Evolutionary conservation across 129 eudicot species (phyloP).

Genomic region (Escallonia herrerae): DNA sequence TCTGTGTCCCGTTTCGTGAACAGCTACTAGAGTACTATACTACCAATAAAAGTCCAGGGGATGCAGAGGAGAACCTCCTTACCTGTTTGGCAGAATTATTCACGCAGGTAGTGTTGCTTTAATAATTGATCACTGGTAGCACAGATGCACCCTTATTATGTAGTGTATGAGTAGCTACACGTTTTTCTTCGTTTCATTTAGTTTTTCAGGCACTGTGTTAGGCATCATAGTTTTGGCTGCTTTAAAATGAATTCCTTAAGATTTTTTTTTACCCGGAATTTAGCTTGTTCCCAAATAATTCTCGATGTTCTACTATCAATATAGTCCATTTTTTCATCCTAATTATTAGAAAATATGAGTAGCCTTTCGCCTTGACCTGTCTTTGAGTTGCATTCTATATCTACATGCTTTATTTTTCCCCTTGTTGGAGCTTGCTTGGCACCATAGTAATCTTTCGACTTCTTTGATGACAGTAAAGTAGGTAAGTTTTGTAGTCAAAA

Average conservation of each 20-base stretch:
- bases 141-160: background rate
- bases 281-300: background rate
- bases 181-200: background rate
- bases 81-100: conserved; percentile 84
- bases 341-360: no score
- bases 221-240: background rate
- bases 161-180: background rate
- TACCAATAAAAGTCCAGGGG: conserved; percentile 55
- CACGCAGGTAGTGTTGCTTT: conserved; percentile 45
- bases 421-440: background rate
- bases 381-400: no score
- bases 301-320: background rate
- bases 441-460: no score
- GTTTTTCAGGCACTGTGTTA: conserved; percentile 1
- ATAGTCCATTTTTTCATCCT: no score
- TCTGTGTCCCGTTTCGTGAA: conserved; percentile 88
- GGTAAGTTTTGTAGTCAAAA: no score
- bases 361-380: no score
- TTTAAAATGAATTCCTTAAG: background rate
- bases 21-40: conserved; percentile 72
- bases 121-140: background rate
- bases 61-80: conserved; percentile 72
- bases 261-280: background rate
- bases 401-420: no score
- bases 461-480: no score